Percentiles rank a stretch among this genome's conserved stretches.
Evolutionary conservation across 2,329 filamentous ascomycete genomes (phyloP).

Genomic region (Rasamsonia emersonii): DNA sequence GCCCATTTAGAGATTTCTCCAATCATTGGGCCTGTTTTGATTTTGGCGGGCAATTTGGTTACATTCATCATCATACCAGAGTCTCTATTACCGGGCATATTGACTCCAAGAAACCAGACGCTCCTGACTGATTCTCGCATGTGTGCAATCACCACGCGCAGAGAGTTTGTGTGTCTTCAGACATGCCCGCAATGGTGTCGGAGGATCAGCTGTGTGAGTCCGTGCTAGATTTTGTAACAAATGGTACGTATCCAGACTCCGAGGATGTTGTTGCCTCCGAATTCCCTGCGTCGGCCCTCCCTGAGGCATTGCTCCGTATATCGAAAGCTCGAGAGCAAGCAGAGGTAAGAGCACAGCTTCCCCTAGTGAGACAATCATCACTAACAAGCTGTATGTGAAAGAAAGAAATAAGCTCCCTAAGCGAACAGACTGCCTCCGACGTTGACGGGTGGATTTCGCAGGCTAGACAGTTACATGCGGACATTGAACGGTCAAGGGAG

Average conservation of each 20-base stretch:
- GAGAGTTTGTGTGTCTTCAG: no score
- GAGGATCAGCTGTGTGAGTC: conserved; percentile 46
- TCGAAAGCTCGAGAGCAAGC: conserved; percentile 44
- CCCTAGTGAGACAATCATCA: neutral
- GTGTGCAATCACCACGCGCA: no score
- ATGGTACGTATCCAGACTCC: conserved; percentile 48
- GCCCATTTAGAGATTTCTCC: no score
- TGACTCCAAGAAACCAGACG: no score
- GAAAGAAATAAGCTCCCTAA: conserved; percentile 66
- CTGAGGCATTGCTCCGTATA: conserved; percentile 43
- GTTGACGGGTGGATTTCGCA: conserved; percentile 80
- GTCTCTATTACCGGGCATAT: no score
- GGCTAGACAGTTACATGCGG: conserved; percentile 73
- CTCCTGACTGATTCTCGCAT: no score
- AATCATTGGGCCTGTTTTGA: no score
- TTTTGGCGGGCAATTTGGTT: no score
- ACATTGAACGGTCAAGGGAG: conserved; percentile 71
- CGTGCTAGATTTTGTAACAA: conserved; percentile 55
- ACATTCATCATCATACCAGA: no score
- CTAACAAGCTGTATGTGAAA: conserved; percentile 21
- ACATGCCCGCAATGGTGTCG: conserved; percentile 11
- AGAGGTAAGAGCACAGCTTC: conserved; percentile 39
- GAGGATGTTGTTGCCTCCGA: conserved; percentile 48
- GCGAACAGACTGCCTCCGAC: conserved; percentile 66
- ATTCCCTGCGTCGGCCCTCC: conserved; percentile 41